Base-by-base conservation (phyloP, 75 land plant species). In the Pinus tabuliformis region DNA sequence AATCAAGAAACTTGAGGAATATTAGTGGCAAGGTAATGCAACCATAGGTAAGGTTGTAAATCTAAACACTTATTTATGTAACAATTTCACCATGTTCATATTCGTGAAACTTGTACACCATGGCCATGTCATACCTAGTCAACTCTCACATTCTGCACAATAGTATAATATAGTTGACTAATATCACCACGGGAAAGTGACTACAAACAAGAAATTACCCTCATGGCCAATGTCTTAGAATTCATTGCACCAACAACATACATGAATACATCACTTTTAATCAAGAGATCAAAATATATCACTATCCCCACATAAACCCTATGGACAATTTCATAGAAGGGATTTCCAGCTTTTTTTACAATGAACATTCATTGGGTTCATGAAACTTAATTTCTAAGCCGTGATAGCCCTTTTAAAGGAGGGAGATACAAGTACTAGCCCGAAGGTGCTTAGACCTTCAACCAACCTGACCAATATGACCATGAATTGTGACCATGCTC, bases 51-150 rank as follows among this genome's bases (percentile, higher is more conserved):
- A n/a, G 97, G 98, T 73, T 97, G 93, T 63, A 94, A 74, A 63
- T 97, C 99, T 1, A 83, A 75, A 62, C 95, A 74, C 75, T 85
- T 81, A 58, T 90, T 83, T 97, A 98, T 5, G 99, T 93, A 24
- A 97, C 85, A 58, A 97, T 98, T 78, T 97, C 99, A 39, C 98
- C 98, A 80, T 97, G 99, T 81, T 94, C 99, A 73, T 97, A 93
- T 57, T 92, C 95, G 62, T 94, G 99, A 82, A 97, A 97, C 73
- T 92, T 97, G 77, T 97, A 97, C 36, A 91, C 97, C 99, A 97
- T 97, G 30, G 94, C 99, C 26, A 98, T 77, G 81, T 92, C 98
- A 65, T 94, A 94, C 4, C 99, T 95, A 1, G 98, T 97, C 18
- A 97, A 90, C 87, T 94, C 93, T 56, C 95, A 97, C 98, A 63